These are phyloP conservation scores for Microascus cirrosus DNA, from an alignment of 2,329 filamentous ascomycete species.

Conservation along the genomic window DNA sequence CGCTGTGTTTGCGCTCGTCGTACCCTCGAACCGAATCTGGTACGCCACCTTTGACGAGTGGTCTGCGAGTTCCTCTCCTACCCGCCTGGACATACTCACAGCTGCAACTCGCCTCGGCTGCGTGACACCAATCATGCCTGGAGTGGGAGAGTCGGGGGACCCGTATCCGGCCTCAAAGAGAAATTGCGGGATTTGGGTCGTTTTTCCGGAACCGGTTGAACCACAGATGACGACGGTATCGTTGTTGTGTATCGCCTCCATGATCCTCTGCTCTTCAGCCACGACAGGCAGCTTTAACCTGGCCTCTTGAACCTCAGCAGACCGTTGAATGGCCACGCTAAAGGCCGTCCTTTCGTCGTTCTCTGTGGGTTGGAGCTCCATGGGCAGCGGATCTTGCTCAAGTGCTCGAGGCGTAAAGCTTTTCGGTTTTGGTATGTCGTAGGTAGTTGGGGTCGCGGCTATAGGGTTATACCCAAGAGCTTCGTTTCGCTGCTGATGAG, in stretches of 20 bases:
- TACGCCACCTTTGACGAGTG: constrained; percentile 73
- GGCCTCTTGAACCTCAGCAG: constrained; percentile 63
- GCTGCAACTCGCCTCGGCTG: constrained; percentile 91
- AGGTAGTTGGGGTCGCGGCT: constrained; percentile 25
- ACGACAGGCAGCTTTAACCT: constrained; percentile 79
- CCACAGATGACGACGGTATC: constrained; percentile 86
- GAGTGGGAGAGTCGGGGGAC: constrained; percentile 62
- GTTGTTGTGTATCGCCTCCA: constrained; percentile 94
- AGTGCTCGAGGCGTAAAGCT: constrained; percentile 56
- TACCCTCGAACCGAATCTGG: constrained; percentile 91
- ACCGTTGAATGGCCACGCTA: constrained; percentile 60
- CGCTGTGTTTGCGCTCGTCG: constrained; percentile 65
- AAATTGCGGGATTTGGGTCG: constrained; percentile 94
- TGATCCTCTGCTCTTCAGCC: constrained; percentile 90
- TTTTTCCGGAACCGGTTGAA: constrained; percentile 93
- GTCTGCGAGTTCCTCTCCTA: constrained; percentile 72
- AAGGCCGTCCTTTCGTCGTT: constrained; percentile 60
- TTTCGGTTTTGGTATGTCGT: constrained; percentile 42
- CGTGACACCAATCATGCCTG: constrained; percentile 89
- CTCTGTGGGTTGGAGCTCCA: constrained; percentile 50
- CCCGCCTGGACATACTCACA: constrained; percentile 91
- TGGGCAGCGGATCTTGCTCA: constrained; percentile 61
- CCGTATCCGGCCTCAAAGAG: constrained; percentile 91
- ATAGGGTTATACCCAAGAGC: constrained; percentile 54
- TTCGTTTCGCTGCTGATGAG: constrained; percentile 73